Base-by-base conservation (phyloP, 306 rosid species). In the Arachis stenosperma region DNA sequence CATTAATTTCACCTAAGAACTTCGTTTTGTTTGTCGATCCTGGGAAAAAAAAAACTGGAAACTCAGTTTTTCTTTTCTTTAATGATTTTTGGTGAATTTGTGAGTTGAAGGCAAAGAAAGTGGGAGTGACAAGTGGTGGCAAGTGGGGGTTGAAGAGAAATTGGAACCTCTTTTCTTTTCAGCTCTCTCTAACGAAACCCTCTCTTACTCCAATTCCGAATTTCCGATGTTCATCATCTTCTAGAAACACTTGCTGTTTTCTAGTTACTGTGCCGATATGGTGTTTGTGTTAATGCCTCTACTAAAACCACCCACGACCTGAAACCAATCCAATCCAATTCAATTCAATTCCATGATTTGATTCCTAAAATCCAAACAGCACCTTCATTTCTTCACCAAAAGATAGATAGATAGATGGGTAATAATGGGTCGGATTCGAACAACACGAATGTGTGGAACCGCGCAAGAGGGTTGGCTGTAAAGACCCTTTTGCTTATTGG, bases 401-500 rank as follows among this genome's bases (percentile, higher is more conserved):
- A 13, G 14, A 13, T 22, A 6, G 13, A 29, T 29, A 12, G 12
- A 58, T 52, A 12, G 42, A 90, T 90, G 97, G 86, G 76, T 37
- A 79, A 65, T 37, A 79, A 65, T 30, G 92, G 75, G 68, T 67
- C 86, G 61, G 86, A 85, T 60, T 78, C 86, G 53, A 47, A 63
- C 61, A 56, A 70, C 67, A 73, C 88, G 10, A 75, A 79, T 42
- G 98, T 90, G 36, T 88, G 90, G 93, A 67, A 84, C 82, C 70
- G 85, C 83, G 90, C 84, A 43, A 86, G 89, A 14, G 98, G 99
- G 3, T 67, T 91, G 59, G 88, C 89, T 12, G 61, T 84, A 52
- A 95, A 95, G 79, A 82, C 89, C 54, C 69, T 95, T 54, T 62
- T 95, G 8, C 83, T 95, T 37, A 67, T 95, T 7, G 99, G 99